Evolutionary conservation across 345 rosid genomes (phyloP).

Genomic region (Eucalyptus pauciflora): DNA sequence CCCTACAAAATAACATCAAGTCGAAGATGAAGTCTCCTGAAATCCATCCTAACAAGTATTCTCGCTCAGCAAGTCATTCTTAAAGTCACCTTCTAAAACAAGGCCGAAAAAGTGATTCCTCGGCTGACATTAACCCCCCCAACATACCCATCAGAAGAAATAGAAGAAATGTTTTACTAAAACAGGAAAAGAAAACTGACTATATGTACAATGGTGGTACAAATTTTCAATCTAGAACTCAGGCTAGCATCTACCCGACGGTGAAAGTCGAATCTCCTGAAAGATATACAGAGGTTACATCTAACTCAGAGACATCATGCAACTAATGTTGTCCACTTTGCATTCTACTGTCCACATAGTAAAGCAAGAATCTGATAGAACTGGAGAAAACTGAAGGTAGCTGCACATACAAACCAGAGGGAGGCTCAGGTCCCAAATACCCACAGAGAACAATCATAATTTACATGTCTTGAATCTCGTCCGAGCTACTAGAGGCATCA

Average conservation of each 20-base stretch:
- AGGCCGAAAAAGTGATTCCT: neutral
- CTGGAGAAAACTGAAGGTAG: neutral
- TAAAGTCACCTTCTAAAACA: neutral
- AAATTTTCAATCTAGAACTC: neutral
- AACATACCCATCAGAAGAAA: neutral
- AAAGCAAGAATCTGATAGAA: neutral
- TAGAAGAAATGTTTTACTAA: neutral
- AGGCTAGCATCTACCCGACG: neutral
- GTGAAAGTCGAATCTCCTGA: neutral
- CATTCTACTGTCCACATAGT: neutral
- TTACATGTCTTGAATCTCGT: constrained; percentile 29
- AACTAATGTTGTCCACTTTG: neutral
- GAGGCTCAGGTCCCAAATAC: neutral
- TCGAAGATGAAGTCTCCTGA: neutral
- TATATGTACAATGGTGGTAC: neutral
- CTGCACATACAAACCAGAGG: neutral
- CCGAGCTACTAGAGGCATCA: constrained; percentile 58
- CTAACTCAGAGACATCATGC: neutral
- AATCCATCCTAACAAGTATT: neutral
- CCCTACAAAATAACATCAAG: neutral
- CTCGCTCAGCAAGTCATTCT: neutral
- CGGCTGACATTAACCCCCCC: neutral
- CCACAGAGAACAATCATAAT: neutral
- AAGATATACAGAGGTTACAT: neutral
- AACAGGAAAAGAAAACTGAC: neutral